Evolutionary conservation across 1,139 yeast genomes (phyloP), one percentile per base, ranked within the genome.

Genomic region (Sugiyamaella novakii): DNA sequence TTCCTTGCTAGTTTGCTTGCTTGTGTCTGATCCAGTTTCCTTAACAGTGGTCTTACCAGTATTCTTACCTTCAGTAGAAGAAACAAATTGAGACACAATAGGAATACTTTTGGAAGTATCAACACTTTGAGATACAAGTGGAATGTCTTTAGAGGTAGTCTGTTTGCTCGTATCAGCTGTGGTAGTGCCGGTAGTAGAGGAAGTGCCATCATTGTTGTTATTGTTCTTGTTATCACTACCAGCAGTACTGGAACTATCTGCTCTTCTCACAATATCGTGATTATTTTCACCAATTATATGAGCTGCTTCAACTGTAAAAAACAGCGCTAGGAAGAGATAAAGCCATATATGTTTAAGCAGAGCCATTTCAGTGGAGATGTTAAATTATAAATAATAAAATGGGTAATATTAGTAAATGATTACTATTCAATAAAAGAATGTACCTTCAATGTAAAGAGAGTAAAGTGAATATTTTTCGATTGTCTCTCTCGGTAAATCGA

Each of bases 211-310:
- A 11, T 42, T 42, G 17, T 24, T 31, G 15, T 42, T 24, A 18
- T 42, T 14, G 14, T 37, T 37, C 11, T 37, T 37, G 31, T 24
- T 24, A 18, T 37, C 14, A 24, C 14, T 24, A 15, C 10, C 12
- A 25, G 5, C 42, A 25, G 6, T 36, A 21, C 18, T 8, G 11
- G 19, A n/a, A 14, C 22, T 12, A 42, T 24, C 33, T 5, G 38
- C 40, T 42, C 46, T 33, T 34, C 30, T 31, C n/a, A 31, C 15
- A n/a, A 42, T 22, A 33, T 42, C 27, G 31, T 42, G 43, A 29
- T 39, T 39, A 19, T 39, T 39, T 22, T 39, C 43, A n/a, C 11
- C 19, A 7, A 15, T 11, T 7, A 28, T 15, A 10, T 31, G 34
- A 29, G 28, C 43, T 3, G 43, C 43, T 15, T 39, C 36, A 18